phyloP scores from a whole-genome alignment of 2,329 filamentous ascomycete genomes.

The Alternaria dauci region DNA sequence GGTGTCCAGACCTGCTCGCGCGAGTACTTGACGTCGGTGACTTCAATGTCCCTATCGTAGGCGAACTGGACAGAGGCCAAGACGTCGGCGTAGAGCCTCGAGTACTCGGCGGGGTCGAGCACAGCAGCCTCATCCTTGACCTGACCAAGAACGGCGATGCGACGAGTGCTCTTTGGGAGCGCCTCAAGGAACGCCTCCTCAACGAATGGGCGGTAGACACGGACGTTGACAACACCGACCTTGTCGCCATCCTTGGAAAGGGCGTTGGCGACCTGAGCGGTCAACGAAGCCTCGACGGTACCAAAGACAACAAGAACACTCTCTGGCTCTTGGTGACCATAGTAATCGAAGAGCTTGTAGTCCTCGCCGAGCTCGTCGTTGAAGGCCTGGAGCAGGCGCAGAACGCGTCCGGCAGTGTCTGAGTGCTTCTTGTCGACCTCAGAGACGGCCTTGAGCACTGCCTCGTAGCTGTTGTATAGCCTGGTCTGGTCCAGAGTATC shows the following conservation, averaged over 20 bases:
- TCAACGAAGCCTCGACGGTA: slow-evolving; percentile 86
- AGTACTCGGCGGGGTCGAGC: slow-evolving; percentile 77
- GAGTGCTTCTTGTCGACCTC: slow-evolving; percentile 73
- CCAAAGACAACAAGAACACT: slow-evolving; percentile 91
- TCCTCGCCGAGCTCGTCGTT: slow-evolving; percentile 93
- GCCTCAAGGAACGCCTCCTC: slow-evolving; percentile 90
- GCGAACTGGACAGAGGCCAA: slow-evolving; percentile 81
- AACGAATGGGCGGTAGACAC: slow-evolving; percentile 92
- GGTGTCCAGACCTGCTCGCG: slow-evolving; percentile 72
- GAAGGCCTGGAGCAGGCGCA: slow-evolving; percentile 74
- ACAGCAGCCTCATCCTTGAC: slow-evolving; percentile 78
- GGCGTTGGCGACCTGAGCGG: slow-evolving; percentile 78
- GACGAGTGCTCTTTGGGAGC: slow-evolving; percentile 77
- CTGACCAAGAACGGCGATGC: slow-evolving; percentile 87
- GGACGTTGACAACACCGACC: slow-evolving; percentile 88
- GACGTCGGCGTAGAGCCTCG: slow-evolving; percentile 91
- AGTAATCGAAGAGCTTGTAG: slow-evolving; percentile 93
- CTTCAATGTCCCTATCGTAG: slow-evolving; percentile 65
- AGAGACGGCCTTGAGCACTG: slow-evolving; percentile 68
- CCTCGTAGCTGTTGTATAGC: slow-evolving; percentile 73
- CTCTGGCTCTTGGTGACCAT: slow-evolving; percentile 80
- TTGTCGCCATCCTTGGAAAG: slow-evolving; percentile 76
- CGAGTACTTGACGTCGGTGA: slow-evolving; percentile 90
- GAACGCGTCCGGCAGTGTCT: slow-evolving; percentile 75
- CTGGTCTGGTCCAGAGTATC: slow-evolving; percentile 79